phyloP scores from a whole-genome alignment of 208 protist species.

The Trichomonas tenax region DNA sequence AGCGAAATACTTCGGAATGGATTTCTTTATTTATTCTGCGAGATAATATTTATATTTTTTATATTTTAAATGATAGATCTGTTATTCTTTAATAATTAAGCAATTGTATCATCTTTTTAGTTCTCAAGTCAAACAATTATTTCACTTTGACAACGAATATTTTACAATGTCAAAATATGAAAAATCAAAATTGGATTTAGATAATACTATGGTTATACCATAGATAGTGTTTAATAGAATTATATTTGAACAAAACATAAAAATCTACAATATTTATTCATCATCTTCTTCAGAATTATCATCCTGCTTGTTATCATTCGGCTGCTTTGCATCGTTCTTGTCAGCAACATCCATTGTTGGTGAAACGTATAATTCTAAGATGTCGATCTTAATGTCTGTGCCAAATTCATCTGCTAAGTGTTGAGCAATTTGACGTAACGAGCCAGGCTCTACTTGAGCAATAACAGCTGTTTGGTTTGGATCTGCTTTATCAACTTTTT shows the following conservation, averaged over 20 bases:
- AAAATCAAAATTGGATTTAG: no score
- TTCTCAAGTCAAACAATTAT: no score
- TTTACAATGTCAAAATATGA: no score
- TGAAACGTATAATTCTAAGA: not conserved
- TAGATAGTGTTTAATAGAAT: no score
- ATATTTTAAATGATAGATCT: not conserved
- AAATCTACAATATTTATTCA: not conserved
- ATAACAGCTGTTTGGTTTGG: not conserved
- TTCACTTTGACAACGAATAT: no score
- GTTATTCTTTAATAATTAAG: not conserved
- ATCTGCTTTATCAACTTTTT: not conserved
- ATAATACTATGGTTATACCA: no score
- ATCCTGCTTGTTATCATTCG: not conserved
- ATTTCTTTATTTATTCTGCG: not conserved
- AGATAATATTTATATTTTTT: not conserved
- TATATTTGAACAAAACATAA: no score
- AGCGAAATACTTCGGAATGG: not conserved
- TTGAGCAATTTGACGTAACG: not conserved
- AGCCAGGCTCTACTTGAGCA: slow-evolving; percentile 10
- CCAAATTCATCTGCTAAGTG: not conserved
- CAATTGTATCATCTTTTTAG: no score
- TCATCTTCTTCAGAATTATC: not conserved
- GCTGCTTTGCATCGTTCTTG: not conserved
- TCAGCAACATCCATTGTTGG: not conserved
- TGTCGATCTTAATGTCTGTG: not conserved